phyloP scores from a whole-genome alignment of 768 basidiomycete genomes.

The Termitomyces sp. region DNA sequence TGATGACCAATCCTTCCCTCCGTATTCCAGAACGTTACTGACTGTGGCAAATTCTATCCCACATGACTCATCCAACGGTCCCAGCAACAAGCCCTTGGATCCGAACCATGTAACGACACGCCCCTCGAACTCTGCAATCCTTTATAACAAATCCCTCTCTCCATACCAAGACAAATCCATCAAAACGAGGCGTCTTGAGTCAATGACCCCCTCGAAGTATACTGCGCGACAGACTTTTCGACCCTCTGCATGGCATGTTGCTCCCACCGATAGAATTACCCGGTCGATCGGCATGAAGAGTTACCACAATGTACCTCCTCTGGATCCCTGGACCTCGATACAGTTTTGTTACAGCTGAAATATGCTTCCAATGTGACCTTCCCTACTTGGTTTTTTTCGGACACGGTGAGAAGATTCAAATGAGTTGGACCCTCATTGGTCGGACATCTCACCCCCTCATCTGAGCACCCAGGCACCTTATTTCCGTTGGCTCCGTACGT shows the following conservation, averaged over 20 bases:
- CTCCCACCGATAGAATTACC: not conserved
- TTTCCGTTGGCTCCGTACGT: not conserved
- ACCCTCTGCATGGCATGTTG: not conserved
- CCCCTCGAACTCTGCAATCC: not conserved
- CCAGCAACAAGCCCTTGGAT: not conserved
- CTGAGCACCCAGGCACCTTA: not conserved
- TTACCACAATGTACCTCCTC: not conserved
- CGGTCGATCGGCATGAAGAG: not conserved
- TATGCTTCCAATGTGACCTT: not conserved
- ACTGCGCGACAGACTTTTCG: not conserved
- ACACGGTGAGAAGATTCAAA: not conserved
- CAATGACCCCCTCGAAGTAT: not conserved
- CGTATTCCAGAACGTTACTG: not conserved
- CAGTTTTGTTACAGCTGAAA: not conserved
- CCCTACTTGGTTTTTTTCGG: not conserved
- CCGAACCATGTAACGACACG: not conserved
- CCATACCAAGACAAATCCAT: constrained; percentile 1
- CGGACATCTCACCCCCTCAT: not conserved
- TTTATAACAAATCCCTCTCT: constrained; percentile 3
- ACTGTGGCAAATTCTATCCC: constrained; percentile 4
- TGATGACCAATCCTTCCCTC: constrained; percentile 6
- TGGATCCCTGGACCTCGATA: not conserved
- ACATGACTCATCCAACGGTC: constrained; percentile 6
- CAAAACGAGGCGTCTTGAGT: constrained; percentile 7
- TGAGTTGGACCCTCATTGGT: not conserved